These are phyloP conservation scores for Termitomyces sp. DNA, from an alignment of 768 basidiomycete species.

Conservation along the genomic window DNA sequence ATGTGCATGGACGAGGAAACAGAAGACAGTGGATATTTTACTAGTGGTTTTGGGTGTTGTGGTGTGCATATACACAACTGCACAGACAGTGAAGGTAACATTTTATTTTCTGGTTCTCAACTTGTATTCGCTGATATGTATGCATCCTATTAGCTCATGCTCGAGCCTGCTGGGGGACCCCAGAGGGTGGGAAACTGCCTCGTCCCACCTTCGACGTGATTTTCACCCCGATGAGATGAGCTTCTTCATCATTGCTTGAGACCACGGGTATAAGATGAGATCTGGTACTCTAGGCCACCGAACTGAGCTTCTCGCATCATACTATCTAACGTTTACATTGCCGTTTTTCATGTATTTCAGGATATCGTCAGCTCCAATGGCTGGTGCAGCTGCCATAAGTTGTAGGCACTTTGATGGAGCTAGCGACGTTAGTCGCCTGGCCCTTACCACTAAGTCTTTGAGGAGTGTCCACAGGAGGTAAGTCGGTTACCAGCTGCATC, in stretches of 20 bases:
- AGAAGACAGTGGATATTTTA: constrained; percentile 63
- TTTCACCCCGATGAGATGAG: neutral
- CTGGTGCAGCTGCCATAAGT: too few relatives aligned
- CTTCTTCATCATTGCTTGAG: neutral
- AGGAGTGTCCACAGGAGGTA: too few relatives aligned
- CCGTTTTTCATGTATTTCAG: too few relatives aligned
- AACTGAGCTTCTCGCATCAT: neutral
- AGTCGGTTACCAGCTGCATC: too few relatives aligned
- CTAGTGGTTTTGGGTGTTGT: constrained; percentile 74
- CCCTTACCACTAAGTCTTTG: too few relatives aligned
- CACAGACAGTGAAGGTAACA: constrained; percentile 65
- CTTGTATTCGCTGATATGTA: neutral
- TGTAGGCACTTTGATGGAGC: too few relatives aligned
- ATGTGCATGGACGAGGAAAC: constrained; percentile 60
- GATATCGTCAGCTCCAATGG: too few relatives aligned
- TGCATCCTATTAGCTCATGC: neutral
- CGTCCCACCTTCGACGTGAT: neutral
- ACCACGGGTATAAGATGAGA: neutral
- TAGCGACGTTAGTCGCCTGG: too few relatives aligned
- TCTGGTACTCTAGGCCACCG: neutral
- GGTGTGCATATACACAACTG: constrained; percentile 74
- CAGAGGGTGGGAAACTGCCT: neutral
- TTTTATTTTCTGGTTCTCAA: neutral
- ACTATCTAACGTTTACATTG: too few relatives aligned
- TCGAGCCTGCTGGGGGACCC: neutral